A percentile compares a stretch with the other conserved stretches of the same genome.
These are phyloP conservation scores for Auriscalpium orientale DNA, from an alignment of 768 basidiomycete genomes.

Conservation along the genomic window DNA sequence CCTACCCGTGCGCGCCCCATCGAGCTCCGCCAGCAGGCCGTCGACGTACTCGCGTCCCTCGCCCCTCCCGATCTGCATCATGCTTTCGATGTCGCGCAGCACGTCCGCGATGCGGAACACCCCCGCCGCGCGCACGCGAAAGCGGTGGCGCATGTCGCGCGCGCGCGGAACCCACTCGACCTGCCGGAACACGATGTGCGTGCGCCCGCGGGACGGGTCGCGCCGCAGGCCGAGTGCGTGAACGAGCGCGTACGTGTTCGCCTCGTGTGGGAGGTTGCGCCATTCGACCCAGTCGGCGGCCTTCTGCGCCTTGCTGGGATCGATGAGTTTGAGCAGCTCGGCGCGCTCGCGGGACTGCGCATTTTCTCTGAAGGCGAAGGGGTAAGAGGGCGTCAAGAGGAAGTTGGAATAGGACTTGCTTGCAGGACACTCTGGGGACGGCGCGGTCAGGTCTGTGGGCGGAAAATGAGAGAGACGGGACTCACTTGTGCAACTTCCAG, in stretches of 20 bases:
- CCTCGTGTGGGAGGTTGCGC: slow-evolving; percentile 12
- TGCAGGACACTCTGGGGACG: background rate
- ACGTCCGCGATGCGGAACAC: slow-evolving; percentile 22
- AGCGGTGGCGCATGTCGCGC: slow-evolving; percentile 16
- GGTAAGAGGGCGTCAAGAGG: background rate
- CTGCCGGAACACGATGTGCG: slow-evolving; percentile 21
- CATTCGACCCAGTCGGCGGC: slow-evolving; percentile 19
- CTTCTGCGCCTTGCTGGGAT: slow-evolving; percentile 10
- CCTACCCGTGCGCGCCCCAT: background rate
- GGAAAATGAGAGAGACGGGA: background rate
- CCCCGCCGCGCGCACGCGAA: slow-evolving; percentile 14
- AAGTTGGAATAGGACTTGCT: background rate
- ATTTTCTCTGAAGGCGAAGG: slow-evolving; percentile 7
- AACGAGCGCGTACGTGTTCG: slow-evolving; percentile 10
- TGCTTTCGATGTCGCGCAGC: slow-evolving; percentile 16
- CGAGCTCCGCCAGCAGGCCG: slow-evolving; percentile 9
- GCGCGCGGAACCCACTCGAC: slow-evolving; percentile 18
- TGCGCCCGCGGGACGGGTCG: slow-evolving; percentile 19
- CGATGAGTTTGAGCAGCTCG: slow-evolving; percentile 6
- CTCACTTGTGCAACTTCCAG: slow-evolving; percentile 21
- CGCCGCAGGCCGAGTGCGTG: slow-evolving; percentile 21
- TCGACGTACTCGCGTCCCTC: slow-evolving; percentile 18
- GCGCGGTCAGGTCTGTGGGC: background rate
- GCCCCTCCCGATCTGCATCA: slow-evolving; percentile 12
- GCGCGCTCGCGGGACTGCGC: slow-evolving; percentile 4